Conservation (phyloP, 1,284 basidiomycete species). For the Pseudozyma thailandica region DNA sequence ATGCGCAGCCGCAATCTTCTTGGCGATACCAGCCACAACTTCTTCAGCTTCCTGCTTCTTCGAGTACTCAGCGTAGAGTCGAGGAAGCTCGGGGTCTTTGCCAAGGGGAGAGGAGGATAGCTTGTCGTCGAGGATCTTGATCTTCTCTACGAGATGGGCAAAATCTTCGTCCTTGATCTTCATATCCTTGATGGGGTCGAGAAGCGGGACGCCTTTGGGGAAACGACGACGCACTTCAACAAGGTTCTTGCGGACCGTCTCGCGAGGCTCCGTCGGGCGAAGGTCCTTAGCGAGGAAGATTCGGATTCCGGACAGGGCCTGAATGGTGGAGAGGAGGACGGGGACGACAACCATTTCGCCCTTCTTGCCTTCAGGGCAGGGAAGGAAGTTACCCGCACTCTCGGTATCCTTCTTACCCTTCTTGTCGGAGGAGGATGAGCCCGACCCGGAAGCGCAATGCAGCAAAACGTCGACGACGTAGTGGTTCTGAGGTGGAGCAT, state of each 20-base stretch:
- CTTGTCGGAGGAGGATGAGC: conserved; percentile 21
- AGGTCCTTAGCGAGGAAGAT: conserved; percentile 91
- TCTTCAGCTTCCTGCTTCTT: conserved; percentile 80
- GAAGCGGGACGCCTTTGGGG: conserved; percentile 81
- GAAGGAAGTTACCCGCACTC: conserved; percentile 40
- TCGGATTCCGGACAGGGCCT: conserved; percentile 86
- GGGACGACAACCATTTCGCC: conserved; percentile 84
- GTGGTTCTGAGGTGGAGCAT: conserved; percentile 85
- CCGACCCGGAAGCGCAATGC: conserved; percentile 78
- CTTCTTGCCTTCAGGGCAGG: conserved; percentile 48
- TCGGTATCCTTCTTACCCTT: conserved; percentile 16
- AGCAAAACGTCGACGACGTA: conserved; percentile 95
- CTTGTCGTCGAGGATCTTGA: conserved; percentile 54
- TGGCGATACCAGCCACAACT: conserved; percentile 80
- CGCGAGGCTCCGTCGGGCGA: conserved; percentile 78
- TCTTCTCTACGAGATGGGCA: conserved; percentile 74
- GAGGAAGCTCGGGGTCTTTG: conserved; percentile 76
- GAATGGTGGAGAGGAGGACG: conserved; percentile 85
- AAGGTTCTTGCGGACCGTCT: conserved; percentile 88
- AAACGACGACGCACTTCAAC: conserved; percentile 89
- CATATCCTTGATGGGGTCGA: conserved; percentile 96
- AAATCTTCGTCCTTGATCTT: conserved; percentile 95
- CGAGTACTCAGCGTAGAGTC: conserved; percentile 81
- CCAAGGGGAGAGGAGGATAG: conserved; percentile 44
- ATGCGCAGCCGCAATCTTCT: conserved; percentile 86